phyloP scores from a whole-genome alignment of 345 rosid species.

The Eucalyptus pauciflora region DNA sequence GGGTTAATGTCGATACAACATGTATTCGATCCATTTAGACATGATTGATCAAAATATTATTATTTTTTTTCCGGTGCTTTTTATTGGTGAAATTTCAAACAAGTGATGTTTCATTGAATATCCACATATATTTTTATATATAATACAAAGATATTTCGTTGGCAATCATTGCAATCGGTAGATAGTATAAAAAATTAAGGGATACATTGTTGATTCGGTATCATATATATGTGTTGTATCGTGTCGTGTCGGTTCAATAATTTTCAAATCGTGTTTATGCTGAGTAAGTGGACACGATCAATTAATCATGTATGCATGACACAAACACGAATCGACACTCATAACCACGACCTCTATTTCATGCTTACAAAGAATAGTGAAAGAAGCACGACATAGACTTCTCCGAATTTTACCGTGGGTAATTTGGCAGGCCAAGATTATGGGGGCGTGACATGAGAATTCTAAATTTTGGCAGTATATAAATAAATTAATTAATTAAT shows the following conservation, averaged over 20 bases:
- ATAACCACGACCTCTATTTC: not conserved
- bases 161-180: accelerated
- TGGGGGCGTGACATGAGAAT: not conserved
- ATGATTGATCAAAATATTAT: not conserved
- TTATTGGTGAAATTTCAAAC: accelerated
- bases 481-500: not conserved
- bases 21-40: not conserved
- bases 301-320: accelerated
- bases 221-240: too few species aligned
- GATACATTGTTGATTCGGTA: accelerated
- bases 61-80: not conserved
- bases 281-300: accelerated
- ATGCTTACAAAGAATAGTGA: accelerated
- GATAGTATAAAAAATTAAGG: not conserved
- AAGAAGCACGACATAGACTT: accelerated
- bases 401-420: not conserved
- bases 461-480: not conserved
- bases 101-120: not conserved
- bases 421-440: not conserved
- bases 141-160: accelerated
- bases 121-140: not conserved
- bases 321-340: not conserved
- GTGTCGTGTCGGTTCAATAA: accelerated
- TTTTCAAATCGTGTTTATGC: accelerated
- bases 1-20: accelerated